Base-by-base conservation (phyloP, 306 rosid genomes). In the Begonia peltatifolia region DNA sequence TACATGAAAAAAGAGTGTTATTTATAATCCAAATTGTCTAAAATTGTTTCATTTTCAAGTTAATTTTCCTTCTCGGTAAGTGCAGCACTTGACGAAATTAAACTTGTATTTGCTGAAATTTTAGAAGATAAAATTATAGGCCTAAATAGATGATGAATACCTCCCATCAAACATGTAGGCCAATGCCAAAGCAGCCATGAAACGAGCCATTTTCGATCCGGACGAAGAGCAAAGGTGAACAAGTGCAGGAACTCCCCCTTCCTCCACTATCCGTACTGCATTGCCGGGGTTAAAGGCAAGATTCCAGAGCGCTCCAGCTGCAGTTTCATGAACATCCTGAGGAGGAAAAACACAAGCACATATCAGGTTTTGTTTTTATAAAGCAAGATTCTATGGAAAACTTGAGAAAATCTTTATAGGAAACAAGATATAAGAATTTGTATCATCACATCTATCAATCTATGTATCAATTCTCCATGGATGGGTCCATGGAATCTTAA, bases 261-360 rank as follows among this genome's bases (percentile, higher is more conserved):
- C 96, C 79, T 92, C 94, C 42, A 92, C 99, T 65, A 92, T 92
- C 2, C 88, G 92, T 30, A 92, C 73, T 71, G 99, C 99, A 68
- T 92, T 92, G 13, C 96, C 87, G 17, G 96, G 88, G 75, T 92
- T 92, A 71, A 86, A 92, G 63, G 99, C 99, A 71, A 92, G 94
- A 74, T 92, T 92, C 99, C 99, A 92, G 42, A 92, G 93, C 52
- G 99, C 99, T 70, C 99, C 99, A n/a, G 99, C 99, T 55, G 99
- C 99, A 47, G 99, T 92, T 80, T 92, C 99, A 55, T 87, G 99
- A 72, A 92, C 99, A 74, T 92, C 99, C 99, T 92, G 93, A 55
- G 64, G 71, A n/a, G 61, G 63, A 80, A 68, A 58, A 42, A 57
- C 43, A 36, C n/a, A 47, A 54, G 56, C 63, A 42, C 51, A 62